These are phyloP conservation scores for Trichoderma gamsii DNA, from an alignment of 495 filamentous ascomycete genomes.

Conservation along the genomic window DNA sequence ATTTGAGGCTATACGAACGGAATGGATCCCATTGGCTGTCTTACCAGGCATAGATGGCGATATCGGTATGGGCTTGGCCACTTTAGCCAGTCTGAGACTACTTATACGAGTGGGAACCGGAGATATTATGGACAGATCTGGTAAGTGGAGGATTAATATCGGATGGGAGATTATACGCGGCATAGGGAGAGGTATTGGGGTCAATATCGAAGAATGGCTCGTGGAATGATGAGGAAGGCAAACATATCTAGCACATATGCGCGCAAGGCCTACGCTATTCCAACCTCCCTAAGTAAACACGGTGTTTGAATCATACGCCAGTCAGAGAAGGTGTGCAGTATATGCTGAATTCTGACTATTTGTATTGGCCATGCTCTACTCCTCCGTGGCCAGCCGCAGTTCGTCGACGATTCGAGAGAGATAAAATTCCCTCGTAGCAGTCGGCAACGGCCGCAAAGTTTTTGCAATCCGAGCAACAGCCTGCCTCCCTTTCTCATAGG, in stretches of 20 bases:
- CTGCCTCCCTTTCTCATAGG: slow-evolving; percentile 72
- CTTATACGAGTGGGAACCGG: slow-evolving; percentile 54
- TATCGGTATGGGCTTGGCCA: slow-evolving; percentile 67
- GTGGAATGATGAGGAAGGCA: slow-evolving; percentile 39
- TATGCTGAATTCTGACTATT: background rate
- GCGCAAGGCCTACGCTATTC: background rate
- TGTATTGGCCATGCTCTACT: background rate
- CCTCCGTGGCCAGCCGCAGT: slow-evolving; percentile 30
- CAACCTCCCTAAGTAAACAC: background rate
- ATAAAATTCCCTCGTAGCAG: slow-evolving; percentile 67
- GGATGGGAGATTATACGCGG: slow-evolving; percentile 65
- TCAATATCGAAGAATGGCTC: slow-evolving; percentile 68
- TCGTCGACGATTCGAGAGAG: slow-evolving; percentile 68
- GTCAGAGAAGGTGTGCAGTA: background rate
- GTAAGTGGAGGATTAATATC: slow-evolving; percentile 69
- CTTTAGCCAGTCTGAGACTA: slow-evolving; percentile 70
- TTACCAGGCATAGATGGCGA: slow-evolving; percentile 45
- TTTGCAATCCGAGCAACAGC: slow-evolving; percentile 63
- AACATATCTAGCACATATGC: background rate
- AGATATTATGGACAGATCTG: slow-evolving; percentile 56
- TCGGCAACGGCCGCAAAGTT: slow-evolving; percentile 60
- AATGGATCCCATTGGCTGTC: slow-evolving; percentile 42
- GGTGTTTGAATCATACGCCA: background rate
- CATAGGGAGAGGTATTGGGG: slow-evolving; percentile 60
- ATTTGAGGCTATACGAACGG: slow-evolving; percentile 69